Evolutionary conservation across 2,329 filamentous ascomycete genomes (phyloP), one percentile per base, ranked within the genome.

Genomic region (Pseudogymnoascus sp.): DNA sequence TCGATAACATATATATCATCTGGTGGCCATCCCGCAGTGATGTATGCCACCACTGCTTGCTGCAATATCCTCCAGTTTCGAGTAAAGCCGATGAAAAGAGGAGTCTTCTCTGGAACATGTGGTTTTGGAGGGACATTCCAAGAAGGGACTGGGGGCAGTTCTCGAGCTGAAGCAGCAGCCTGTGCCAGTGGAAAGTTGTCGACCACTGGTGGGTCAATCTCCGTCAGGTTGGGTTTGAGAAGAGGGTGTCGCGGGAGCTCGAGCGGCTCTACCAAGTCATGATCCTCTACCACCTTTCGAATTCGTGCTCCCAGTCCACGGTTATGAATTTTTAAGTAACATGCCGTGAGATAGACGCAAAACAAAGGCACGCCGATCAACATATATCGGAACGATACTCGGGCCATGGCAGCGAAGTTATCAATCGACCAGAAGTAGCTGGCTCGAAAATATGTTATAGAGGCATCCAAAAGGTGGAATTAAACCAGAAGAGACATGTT

Each of bases 1-100:
- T 84, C 82, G 35, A 84, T 71, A 2, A 84, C 77, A 64, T 79
- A 78, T 63, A 84, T 82, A 63, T 82, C 76, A 29, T 73, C 73
- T 0, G 79, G 70, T 0, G 81, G 82, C 81, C 81, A 84, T 41
- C 81, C 82, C 1, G 81, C 79, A 0, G 81, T 79, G 64, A 85
- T 79, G 69, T 85, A 85, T 9, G 76, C 79, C 8, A 83, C 76
- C 1, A 85, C 78, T 2, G 77, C 74, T 70, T 85, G 83, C 11
- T 82, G 75, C 1, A 85, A 74, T 62, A 84, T 72, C 1, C 78
- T 77, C 77, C 78, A 83, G 61, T 79, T 78, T 35, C 81, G 75
- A 0, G 82, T 83, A 72, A 85, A 85, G n/a, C 81, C 80, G 63
- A 85, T 82, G 58, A 84, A 74, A 7, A 85, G 75, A 1, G 82